Conservation (phyloP, 345 rosid species). For the Psidium friedrichsthalianum region DNA sequence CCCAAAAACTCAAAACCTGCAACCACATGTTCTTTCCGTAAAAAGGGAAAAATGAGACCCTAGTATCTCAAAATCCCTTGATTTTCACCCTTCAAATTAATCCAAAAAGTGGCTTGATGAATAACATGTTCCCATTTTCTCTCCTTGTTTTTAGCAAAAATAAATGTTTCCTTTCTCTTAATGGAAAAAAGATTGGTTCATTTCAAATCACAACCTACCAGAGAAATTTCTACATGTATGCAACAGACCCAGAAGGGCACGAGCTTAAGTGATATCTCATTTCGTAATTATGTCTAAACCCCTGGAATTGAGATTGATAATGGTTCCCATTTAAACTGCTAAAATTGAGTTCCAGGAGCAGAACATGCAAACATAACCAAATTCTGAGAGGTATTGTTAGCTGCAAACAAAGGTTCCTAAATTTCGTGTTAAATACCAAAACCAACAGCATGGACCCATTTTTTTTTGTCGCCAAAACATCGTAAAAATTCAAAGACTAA, state of each 20-base stretch:
- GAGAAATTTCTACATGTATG: neutral
- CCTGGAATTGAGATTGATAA: neutral
- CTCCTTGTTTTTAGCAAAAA: neutral
- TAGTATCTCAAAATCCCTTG: neutral
- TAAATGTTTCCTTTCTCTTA: neutral
- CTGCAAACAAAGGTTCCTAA: neutral
- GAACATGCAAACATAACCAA: neutral
- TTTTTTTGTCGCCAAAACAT: neutral
- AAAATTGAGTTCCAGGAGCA: neutral
- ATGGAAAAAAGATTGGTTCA: neutral
- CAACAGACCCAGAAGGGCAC: neutral
- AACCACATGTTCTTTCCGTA: neutral
- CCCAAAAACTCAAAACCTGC: neutral
- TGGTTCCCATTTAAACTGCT: neutral
- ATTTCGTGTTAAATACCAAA: neutral
- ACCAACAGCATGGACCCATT: neutral
- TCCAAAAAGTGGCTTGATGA: neutral
- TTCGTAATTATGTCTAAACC: neutral
- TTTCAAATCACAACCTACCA: neutral
- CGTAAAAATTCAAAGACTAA: neutral
- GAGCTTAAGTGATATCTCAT: neutral
- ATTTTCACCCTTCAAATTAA: neutral
- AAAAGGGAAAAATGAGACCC: neutral
- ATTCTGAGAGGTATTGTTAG: neutral
- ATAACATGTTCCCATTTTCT: neutral